Base-by-base conservation (phyloP, 2,329 filamentous ascomycete genomes). In the Penicillium frequentans region DNA sequence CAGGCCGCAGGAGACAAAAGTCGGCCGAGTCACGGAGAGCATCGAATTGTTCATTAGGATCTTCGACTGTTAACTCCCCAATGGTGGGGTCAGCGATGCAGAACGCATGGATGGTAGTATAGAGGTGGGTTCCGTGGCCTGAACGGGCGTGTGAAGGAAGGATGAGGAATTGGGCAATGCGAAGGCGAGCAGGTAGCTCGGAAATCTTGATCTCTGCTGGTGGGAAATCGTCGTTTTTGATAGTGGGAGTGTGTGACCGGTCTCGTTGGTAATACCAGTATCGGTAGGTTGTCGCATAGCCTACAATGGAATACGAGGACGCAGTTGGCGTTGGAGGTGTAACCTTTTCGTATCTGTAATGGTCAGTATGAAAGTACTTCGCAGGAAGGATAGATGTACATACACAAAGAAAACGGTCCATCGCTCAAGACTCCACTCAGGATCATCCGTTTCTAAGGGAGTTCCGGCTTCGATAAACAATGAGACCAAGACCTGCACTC, bases 391-490 rank as follows among this genome's bases (percentile, higher is more conserved):
- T 7, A 6, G 24, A 11, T 14, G 39, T 7, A 53, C 73, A 74
- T 89, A 93, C 55, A 96, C 80, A 64, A 96, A 87, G 76, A 92
- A 98, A n/a, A 98, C 78, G 0, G 90, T 92, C 95, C 95, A 99
- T 67, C 93, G 85, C 59, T 92, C 85, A 21, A 88, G 75, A 0
- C 86, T 87, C 81, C 86, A 88, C 60, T 93, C 89, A 1, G 88
- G 83, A 52, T 90, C 83, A 39, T 92, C 86, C 2, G 88, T 78
- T 16, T 84, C 84, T 46, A 97, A 86, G 37, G 86, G 86, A 5
- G 86, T 90, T n/a, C 93, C 95, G 27, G 91, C 95, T 73, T 99
- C 96, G 60, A 99, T 97, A 73, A 92, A 96, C 58, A 98, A 81
- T 16, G 91, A 86, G 5, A 93, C 85, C 35, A 96, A 80, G 54